Conservation (phyloP, 768 basidiomycete genomes). For the Kwoniella bestiolae region DNA sequence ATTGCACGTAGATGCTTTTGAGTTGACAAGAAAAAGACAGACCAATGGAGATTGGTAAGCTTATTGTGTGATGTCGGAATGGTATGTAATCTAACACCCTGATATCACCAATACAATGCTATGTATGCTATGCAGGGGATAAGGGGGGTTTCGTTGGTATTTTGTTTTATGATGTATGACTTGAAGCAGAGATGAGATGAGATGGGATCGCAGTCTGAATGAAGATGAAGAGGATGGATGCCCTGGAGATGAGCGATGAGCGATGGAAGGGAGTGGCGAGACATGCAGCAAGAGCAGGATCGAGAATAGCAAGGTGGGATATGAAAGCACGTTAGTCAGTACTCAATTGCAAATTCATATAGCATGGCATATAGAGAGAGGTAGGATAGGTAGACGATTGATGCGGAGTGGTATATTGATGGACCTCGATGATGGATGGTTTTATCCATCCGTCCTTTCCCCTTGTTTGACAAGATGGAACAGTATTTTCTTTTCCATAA, state of each 20-base stretch:
- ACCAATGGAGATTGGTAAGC: background rate
- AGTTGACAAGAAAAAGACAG: background rate
- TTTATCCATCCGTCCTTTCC: background rate
- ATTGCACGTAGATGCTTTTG: background rate
- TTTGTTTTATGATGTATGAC: background rate
- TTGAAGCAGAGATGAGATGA: background rate
- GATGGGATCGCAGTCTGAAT: background rate
- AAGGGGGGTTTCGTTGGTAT: background rate
- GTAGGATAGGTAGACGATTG: background rate
- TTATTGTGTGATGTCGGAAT: background rate
- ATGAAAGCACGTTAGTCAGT: slow-evolving; percentile 5
- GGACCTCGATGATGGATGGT: background rate
- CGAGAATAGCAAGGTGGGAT: background rate
- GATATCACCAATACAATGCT: background rate
- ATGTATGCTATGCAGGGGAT: background rate
- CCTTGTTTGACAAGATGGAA: background rate
- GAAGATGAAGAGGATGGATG: background rate
- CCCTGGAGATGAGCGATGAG: slow-evolving; percentile 1
- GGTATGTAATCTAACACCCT: background rate
- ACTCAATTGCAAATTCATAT: background rate
- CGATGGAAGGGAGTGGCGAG: slow-evolving; percentile 10
- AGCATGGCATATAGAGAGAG: slow-evolving; percentile 1
- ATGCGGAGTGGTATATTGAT: background rate
- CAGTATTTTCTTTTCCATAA: background rate
- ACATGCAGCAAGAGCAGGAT: background rate